A percentile compares a stretch with the other conserved stretches of the same genome.
These are phyloP conservation scores for Eucalyptus paniculata DNA, from an alignment of 345 rosid genomes.

Conservation along the genomic window DNA sequence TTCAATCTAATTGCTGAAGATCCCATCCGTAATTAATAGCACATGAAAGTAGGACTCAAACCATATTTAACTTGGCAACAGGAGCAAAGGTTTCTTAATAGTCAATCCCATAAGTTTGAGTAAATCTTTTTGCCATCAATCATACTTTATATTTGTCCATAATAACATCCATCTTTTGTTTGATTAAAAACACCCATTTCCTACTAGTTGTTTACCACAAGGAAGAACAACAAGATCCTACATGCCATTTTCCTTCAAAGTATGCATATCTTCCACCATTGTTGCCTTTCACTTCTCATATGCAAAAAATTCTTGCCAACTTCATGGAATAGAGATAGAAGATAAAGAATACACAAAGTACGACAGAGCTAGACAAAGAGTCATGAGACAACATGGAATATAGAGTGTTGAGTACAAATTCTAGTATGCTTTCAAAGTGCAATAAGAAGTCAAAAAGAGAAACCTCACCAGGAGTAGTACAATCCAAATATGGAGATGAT, in stretches of 20 bases:
- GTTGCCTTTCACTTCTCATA: too few species aligned
- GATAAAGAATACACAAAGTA: too few species aligned
- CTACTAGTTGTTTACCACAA: background rate
- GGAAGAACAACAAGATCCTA: background rate
- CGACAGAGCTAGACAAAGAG: background rate
- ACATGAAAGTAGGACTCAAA: background rate
- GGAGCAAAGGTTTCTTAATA: background rate
- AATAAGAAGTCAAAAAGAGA: background rate
- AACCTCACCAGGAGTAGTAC: background rate
- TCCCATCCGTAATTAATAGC: rapidly evolving
- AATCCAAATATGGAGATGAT: background rate
- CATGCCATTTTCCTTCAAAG: background rate
- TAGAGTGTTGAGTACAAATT: background rate
- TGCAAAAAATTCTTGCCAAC: too few species aligned
- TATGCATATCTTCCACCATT: too few species aligned
- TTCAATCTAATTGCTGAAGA: too few species aligned
- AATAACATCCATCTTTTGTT: rapidly evolving
- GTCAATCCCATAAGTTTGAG: background rate
- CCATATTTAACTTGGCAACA: background rate
- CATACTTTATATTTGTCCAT: too few species aligned
- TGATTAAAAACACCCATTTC: background rate
- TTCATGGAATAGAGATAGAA: too few species aligned
- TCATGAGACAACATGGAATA: background rate
- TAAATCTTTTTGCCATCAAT: rapidly evolving
- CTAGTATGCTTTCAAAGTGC: too few species aligned